Percentiles rank a stretch among this genome's conserved stretches.
Evolutionary conservation across 73 alveolate genomes (phyloP).

Genomic region (Stentor coeruleus): DNA sequence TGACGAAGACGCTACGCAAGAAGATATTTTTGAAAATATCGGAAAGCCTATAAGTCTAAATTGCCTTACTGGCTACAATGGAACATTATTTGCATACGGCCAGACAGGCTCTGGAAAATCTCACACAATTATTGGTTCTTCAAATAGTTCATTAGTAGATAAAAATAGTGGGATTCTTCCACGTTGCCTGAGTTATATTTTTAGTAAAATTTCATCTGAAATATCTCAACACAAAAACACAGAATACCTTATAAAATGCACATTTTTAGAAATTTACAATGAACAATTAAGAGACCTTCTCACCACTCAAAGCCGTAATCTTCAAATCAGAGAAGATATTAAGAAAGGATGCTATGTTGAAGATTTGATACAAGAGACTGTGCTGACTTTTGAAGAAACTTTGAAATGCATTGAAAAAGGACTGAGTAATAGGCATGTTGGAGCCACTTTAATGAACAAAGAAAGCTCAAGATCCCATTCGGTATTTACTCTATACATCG

Average conservation of each 20-base stretch:
- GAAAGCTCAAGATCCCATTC: conserved; percentile 91
- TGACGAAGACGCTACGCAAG: conserved; percentile 70
- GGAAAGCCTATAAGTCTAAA: conserved; percentile 82
- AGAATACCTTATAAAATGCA: conserved; percentile 73
- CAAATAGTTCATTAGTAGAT: conserved; percentile 58
- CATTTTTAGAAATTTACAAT: conserved; percentile 95
- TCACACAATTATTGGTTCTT: conserved; percentile 94
- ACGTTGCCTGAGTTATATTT: conserved; percentile 77
- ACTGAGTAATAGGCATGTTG: conserved; percentile 83
- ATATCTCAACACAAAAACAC: conserved; percentile 75
- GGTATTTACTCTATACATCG: conserved; percentile 87
- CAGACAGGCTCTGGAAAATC: conserved; percentile 99
- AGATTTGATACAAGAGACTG: conserved; percentile 75
- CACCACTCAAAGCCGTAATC: conserved; percentile 36
- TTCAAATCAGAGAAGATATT: conserved; percentile 67
- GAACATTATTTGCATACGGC: conserved; percentile 96
- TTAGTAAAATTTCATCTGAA: conserved; percentile 75
- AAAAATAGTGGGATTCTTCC: conserved; percentile 76
- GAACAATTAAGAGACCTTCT: conserved; percentile 94
- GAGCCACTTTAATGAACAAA: conserved; percentile 83
- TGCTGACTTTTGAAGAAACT: conserved; percentile 89
- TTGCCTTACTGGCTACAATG: conserved; percentile 91
- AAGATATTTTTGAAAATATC: conserved; percentile 78
- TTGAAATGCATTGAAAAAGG: conserved; percentile 88
- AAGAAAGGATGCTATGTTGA: conserved; percentile 84